A percentile compares a stretch with the other conserved stretches of the same genome.
These are phyloP conservation scores for Lactarius psammicola DNA, from an alignment of 768 basidiomycete species.

Conservation along the genomic window DNA sequence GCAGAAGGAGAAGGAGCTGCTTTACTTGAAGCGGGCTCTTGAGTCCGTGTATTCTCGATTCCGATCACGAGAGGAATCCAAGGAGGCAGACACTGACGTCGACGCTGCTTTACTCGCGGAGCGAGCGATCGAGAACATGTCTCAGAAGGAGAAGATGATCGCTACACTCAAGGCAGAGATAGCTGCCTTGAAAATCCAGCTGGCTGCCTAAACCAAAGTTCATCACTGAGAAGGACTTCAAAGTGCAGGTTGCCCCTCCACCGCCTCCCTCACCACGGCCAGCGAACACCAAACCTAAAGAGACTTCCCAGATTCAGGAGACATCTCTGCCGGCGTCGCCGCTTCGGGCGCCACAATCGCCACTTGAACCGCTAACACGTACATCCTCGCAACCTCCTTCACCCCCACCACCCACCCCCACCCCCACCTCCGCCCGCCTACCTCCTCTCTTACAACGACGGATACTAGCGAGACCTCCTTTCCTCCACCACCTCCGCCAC, in stretches of 20 bases:
- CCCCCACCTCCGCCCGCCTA: slow-evolving; percentile 4
- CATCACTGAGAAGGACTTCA: slow-evolving; percentile 69
- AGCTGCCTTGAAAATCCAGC: slow-evolving; percentile 48
- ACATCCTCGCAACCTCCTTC: slow-evolving; percentile 36
- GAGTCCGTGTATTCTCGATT: slow-evolving; percentile 87
- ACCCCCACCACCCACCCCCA: slow-evolving; percentile 20
- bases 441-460: not conserved
- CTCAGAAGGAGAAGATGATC: slow-evolving; percentile 68
- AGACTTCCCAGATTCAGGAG: slow-evolving; percentile 4
- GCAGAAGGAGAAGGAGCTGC: slow-evolving; percentile 68
- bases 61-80: slow-evolving; percentile 51
- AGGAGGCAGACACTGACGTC: slow-evolving; percentile 50
- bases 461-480: not conserved
- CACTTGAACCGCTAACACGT: slow-evolving; percentile 25
- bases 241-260: slow-evolving; percentile 61
- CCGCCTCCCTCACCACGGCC: slow-evolving; percentile 54
- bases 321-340: slow-evolving; percentile 10
- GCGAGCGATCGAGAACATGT: slow-evolving; percentile 66
- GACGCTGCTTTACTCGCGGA: slow-evolving; percentile 69
- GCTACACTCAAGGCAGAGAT: slow-evolving; percentile 49
- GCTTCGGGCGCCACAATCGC: slow-evolving; percentile 25
- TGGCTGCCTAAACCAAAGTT: slow-evolving; percentile 49
- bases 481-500: not conserved
- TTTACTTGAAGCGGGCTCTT: slow-evolving; percentile 79
- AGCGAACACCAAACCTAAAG: slow-evolving; percentile 12